Evolutionary conservation across 2,329 filamentous ascomycete species (phyloP).

Genomic region (Ophiocordyceps camponoti-leonardi): DNA sequence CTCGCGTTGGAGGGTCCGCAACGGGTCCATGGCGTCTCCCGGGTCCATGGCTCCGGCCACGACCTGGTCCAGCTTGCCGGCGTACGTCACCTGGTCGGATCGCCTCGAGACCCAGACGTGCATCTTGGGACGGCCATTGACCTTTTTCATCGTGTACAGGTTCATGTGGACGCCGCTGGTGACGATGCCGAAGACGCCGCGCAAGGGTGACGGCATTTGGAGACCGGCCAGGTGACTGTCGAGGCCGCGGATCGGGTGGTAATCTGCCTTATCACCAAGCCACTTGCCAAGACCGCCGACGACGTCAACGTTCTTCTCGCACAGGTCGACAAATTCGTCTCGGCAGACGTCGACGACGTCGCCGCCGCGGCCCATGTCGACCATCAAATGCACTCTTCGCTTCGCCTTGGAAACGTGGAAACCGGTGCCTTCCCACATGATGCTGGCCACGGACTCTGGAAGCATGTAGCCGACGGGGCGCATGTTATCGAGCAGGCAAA

Average conservation of each 20-base stretch:
- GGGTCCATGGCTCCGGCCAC: slow-evolving; percentile 18
- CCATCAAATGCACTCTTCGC: slow-evolving; percentile 8
- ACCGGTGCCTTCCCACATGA: slow-evolving; percentile 7
- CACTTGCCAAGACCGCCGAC: slow-evolving; percentile 12
- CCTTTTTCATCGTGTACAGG: slow-evolving; percentile 13
- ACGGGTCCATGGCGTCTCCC: slow-evolving; percentile 10
- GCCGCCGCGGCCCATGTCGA: slow-evolving; percentile 3
- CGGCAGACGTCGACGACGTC: slow-evolving; percentile 5
- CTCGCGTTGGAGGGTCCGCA: slow-evolving; percentile 14
- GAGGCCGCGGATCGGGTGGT: slow-evolving; percentile 12
- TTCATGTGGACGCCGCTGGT: slow-evolving; percentile 20
- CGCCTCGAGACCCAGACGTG: slow-evolving; percentile 18
- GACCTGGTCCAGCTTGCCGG: slow-evolving; percentile 18
- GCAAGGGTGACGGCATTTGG: slow-evolving; percentile 13
- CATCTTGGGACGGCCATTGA: slow-evolving; percentile 6
- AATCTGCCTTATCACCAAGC: slow-evolving; percentile 7
- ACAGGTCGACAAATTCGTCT: slow-evolving; percentile 8
- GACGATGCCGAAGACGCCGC: slow-evolving; percentile 17
- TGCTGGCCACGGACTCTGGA: slow-evolving; percentile 5
- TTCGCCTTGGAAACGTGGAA: slow-evolving; percentile 4
- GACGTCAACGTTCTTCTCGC: slow-evolving; percentile 9
- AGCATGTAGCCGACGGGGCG: slow-evolving; percentile 10
- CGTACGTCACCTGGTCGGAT: slow-evolving; percentile 12
- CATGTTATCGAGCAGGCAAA: slow-evolving; percentile 7
- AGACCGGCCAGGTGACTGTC: slow-evolving; percentile 7